Conservation (phyloP, 2,329 filamentous ascomycete species). For the Chaetothyriales sp. region DNA sequence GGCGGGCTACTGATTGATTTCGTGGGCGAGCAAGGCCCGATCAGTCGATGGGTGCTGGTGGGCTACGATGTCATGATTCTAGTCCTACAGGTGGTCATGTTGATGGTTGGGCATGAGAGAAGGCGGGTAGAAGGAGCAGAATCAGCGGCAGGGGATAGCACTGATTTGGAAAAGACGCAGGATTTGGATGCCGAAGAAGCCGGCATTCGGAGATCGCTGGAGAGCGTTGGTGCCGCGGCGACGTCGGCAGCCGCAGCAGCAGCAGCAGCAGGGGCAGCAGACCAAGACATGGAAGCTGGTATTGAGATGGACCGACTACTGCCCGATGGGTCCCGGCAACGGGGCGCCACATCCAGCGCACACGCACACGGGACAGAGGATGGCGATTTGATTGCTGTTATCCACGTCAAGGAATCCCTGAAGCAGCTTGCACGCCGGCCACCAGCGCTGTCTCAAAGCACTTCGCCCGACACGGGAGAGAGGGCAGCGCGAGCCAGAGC, state of each 20-base stretch:
- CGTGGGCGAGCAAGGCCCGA: conserved; percentile 46
- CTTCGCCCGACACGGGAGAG: neutral
- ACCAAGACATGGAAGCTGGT: conserved; percentile 2
- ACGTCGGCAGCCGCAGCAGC: too few species aligned
- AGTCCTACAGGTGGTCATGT: conserved; percentile 43
- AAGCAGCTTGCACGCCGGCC: neutral
- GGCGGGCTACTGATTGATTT: conserved; percentile 52
- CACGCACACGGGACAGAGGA: neutral
- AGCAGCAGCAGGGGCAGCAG: too few species aligned
- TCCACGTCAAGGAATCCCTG: neutral
- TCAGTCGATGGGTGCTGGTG: conserved; percentile 39
- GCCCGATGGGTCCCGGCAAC: conserved; percentile 2
- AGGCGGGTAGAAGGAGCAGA: conserved; percentile 25
- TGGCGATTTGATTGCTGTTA: neutral
- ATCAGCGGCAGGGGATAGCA: conserved; percentile 12
- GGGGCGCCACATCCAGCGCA: neutral
- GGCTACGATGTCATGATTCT: conserved; percentile 42
- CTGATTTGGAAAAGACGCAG: conserved; percentile 24
- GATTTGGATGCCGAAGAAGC: conserved; percentile 49
- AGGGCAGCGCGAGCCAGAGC: neutral
- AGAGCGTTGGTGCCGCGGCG: neutral
- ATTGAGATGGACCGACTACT: conserved; percentile 13
- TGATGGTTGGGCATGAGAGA: conserved; percentile 41
- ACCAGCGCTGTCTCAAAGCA: neutral
- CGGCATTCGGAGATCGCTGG: conserved; percentile 23